Conservation (phyloP, 192 early-diverging fungal genomes). For the Linnemannia elongata region DNA sequence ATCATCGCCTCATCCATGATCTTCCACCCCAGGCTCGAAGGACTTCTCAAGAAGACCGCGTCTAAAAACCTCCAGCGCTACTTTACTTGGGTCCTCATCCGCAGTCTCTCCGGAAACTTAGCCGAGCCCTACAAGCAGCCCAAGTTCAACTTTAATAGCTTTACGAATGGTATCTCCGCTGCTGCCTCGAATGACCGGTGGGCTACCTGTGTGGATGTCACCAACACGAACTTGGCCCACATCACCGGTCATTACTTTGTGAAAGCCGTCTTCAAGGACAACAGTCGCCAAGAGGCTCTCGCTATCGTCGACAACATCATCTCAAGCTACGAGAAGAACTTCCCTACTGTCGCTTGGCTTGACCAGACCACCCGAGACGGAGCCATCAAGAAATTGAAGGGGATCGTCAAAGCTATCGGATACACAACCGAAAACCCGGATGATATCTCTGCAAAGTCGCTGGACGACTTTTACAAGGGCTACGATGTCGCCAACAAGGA, state of each 20-base stretch:
- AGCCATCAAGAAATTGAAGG: slow-evolving; percentile 67
- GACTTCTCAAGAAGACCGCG: slow-evolving; percentile 27
- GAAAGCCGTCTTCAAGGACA: slow-evolving; percentile 13
- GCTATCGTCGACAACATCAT: slow-evolving; percentile 57
- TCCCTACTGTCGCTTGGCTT: slow-evolving; percentile 65
- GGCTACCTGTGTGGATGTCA: slow-evolving; percentile 33
- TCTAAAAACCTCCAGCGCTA: slow-evolving; percentile 58
- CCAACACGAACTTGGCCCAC: slow-evolving; percentile 34
- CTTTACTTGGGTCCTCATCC: slow-evolving; percentile 61
- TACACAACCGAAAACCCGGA: slow-evolving; percentile 67
- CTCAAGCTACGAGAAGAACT: slow-evolving; percentile 35
- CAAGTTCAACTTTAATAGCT: too few species aligned
- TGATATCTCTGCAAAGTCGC: slow-evolving; percentile 32
- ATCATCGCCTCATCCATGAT: slow-evolving; percentile 37
- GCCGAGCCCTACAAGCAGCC: slow-evolving; percentile 20
- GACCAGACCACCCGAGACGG: slow-evolving; percentile 61
- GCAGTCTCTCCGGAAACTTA: slow-evolving; percentile 32
- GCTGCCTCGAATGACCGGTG: slow-evolving; percentile 42
- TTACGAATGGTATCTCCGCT: not conserved
- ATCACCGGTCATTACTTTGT: slow-evolving; percentile 52
- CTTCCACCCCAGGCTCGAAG: slow-evolving; percentile 44
- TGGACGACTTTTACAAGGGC: slow-evolving; percentile 63
- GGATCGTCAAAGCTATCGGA: slow-evolving; percentile 67
- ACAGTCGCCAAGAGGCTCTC: not conserved
- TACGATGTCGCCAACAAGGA: slow-evolving; percentile 37